Evolutionary conservation across 306 rosid species (phyloP), one percentile per base, ranked within the genome.

Genomic region (Casuarina glauca): DNA sequence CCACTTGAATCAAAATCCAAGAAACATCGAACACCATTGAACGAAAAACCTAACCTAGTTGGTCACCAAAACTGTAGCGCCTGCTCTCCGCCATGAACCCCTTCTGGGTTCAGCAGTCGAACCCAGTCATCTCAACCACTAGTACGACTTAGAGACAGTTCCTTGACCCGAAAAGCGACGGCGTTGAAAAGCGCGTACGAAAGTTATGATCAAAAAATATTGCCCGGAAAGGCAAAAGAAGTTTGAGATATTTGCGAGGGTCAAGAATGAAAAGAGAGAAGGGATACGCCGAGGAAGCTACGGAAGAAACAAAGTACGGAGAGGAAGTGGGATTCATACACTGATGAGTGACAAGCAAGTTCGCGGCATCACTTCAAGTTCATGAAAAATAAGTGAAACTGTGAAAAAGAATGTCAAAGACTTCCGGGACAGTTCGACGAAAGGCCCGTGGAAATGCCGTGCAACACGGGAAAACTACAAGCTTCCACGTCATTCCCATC

Each of bases 61-160:
- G 90, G 62, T 78, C 84, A 16, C 72, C 79, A 51, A 83, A 81
- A 75, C 52, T 82, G 58, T 58, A 73, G 39, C 84, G 85, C 84
- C 84, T 78, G 72, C 39, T 55, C 6, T 84, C 90, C 20, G 84
- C 88, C 90, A 89, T 86, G 83, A 84, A 62, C 12, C 32, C 50
- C 10, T 46, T 48, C 45, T 20, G 9, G 15, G 76, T 66, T 73
- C 53, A 77, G 75, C 9, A 46, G 60, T 9, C 39, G 50, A 13
- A 45, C 55, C 32, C 50, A 26, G 11, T 19, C 55, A 26, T 48
- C 15, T 11, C 45, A 50, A 48, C 19, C 39, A 3, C 58, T 2
- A 17, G n/a, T 52, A 58, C 36, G 44, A 9, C 45, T 54, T 3
- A 55, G 48, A 69, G 50, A 41, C 4, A 43, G 32, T 42, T 66